These are phyloP conservation scores for Aureobasidium lini DNA, from an alignment of 2,329 filamentous ascomycete genomes.

Conservation along the genomic window DNA sequence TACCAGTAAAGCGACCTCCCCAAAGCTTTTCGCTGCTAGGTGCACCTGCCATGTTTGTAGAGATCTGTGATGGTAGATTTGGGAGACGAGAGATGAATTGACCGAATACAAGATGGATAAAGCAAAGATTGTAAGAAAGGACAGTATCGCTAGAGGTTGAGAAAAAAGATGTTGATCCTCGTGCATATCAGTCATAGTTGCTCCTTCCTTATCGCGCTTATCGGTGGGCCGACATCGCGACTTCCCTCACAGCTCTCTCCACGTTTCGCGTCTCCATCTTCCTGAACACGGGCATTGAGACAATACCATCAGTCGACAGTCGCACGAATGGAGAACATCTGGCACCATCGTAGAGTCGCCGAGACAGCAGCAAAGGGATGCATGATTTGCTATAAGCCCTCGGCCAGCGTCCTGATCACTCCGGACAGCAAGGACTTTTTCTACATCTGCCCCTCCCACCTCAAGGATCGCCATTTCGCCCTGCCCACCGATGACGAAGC, in stretches of 20 bases:
- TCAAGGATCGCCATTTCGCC: constrained; percentile 78
- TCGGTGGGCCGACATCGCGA: constrained; percentile 1
- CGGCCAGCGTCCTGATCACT: constrained; percentile 78
- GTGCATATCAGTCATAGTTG: constrained; percentile 3
- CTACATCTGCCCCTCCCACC: constrained; percentile 76
- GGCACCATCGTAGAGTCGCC: constrained; percentile 78
- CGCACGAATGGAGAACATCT: constrained; percentile 53
- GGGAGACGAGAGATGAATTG: not conserved
- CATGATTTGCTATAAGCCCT: constrained; percentile 86
- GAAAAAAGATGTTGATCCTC: not conserved
- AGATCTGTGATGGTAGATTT: not conserved
- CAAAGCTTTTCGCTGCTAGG: constrained; percentile 48
- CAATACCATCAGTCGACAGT: constrained; percentile 15
- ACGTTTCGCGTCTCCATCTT: not conserved
- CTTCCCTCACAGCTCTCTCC: not conserved
- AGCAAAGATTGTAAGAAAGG: not conserved
- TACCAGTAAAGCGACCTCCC: constrained; percentile 56
- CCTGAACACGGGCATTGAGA: constrained; percentile 12
- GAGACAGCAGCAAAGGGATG: constrained; percentile 78
- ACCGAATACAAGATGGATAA: not conserved
- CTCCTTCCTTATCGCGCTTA: constrained; percentile 14
- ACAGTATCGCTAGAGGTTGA: not conserved
- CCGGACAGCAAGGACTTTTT: constrained; percentile 84
- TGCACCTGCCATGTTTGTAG: constrained; percentile 13
- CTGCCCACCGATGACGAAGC: constrained; percentile 63